Base-by-base conservation (phyloP, 192 early-diverging fungal genomes). In the Linnemannia zychae region DNA sequence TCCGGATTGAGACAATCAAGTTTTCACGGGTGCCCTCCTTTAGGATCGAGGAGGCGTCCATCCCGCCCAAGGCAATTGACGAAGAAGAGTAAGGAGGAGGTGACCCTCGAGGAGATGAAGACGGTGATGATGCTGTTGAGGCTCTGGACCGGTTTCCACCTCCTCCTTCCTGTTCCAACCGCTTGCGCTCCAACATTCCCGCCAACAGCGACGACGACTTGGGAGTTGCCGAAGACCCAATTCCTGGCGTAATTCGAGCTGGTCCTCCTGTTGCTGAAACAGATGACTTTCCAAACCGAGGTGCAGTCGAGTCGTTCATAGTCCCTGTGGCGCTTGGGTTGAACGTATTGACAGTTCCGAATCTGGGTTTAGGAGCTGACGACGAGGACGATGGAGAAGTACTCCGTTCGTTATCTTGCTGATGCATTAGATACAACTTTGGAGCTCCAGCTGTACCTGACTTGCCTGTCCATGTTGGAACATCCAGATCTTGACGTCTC, bases 401-500 rank as follows among this genome's bases (percentile, higher is more conserved):
- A 50, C 72, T 31, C 28, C 65, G 72, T 37, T 74, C 82, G 78
- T 66, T 80, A 70, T 74, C 84, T 70, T 74, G 86, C 73, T 63
- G 83, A 9, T 80, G 86, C 84, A 85, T 67, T 37, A 84, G 74
- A 24, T 73, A 78, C n/a, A 67, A 38, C 71, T 74, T 68, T 20
- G 87, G 80, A 17, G 82, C 88, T 0, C 93, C 92, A 24, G 91
- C 92, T 34, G 76, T 65, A 4, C 97, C 97, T 7, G 91, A 96
- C 12, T 89, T 88, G 15, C 98, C 98, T 4, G 98, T 99, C 95
- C 96, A 99, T 4, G 98, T 99, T 0, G 97, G 96, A 20, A 94
- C 90, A 16, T 90, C 91, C 48, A 97, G 90, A 65, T 94, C 92
- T 20, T 88, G 71, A 47, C 90, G 87, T 40, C 93, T 88, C 18